Percentiles rank a stretch among this genome's conserved stretches.
phyloP scores from a whole-genome alignment of 768 basidiomycete species.

The Pulveroboletus sp. region DNA sequence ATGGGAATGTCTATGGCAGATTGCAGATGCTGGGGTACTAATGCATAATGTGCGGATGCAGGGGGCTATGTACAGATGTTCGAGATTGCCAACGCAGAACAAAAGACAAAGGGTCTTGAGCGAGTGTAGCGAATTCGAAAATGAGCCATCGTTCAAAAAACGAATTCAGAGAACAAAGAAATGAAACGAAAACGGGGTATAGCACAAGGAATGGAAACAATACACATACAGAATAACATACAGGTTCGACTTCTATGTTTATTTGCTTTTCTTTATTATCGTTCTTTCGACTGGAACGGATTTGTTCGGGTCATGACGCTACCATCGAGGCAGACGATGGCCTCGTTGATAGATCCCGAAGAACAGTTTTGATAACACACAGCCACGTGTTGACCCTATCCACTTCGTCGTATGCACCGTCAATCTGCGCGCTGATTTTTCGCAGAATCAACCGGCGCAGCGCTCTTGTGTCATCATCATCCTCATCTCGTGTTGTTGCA shows the following conservation, averaged over 20 bases:
- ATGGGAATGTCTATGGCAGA: constrained; percentile 5
- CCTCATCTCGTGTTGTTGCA: constrained; percentile 49
- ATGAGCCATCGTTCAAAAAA: background rate
- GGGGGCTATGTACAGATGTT: constrained; percentile 19
- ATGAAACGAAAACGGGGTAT: constrained; percentile 1
- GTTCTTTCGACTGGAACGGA: background rate
- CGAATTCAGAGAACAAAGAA: background rate
- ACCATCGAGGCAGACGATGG: constrained; percentile 6
- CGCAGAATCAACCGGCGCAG: constrained; percentile 62
- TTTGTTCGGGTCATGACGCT: constrained; percentile 11
- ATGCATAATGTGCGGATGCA: constrained; percentile 7
- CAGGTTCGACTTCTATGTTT: constrained; percentile 10
- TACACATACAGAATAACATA: constrained; percentile 36
- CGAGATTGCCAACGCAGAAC: constrained; percentile 5
- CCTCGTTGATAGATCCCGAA: constrained; percentile 47
- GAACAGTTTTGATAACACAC: constrained; percentile 60
- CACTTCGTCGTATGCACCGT: constrained; percentile 60
- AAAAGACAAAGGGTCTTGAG: background rate
- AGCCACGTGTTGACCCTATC: constrained; percentile 61
- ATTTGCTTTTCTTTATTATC: constrained; percentile 4
- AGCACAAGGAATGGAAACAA: constrained; percentile 8
- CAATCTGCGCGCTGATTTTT: constrained; percentile 58
- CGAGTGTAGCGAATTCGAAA: background rate
- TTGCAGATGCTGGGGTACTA: constrained; percentile 1
- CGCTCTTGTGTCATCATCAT: constrained; percentile 62